Evolutionary conservation across 1,284 basidiomycete genomes (phyloP), one percentile per base, ranked within the genome.

Genomic region (Sanghuangporus sanghuang): DNA sequence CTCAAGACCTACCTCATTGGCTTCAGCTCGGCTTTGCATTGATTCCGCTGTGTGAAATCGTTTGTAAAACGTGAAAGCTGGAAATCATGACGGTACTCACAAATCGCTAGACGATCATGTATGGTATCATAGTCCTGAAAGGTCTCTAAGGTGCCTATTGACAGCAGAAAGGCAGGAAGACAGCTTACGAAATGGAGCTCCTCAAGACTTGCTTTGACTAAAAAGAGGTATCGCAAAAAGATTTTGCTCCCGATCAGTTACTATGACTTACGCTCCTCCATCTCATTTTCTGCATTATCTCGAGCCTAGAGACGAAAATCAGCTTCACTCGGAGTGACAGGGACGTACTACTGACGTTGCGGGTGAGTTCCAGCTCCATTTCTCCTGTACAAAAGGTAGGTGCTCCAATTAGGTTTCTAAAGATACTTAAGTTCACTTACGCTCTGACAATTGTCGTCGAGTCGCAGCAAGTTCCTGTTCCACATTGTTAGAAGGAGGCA

Each of bases 391-490:
- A 36, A n/a, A 54, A 12, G 27, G 27, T 32, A 32, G 39, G 14
- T 8, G 18, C 16, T n/a, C 14, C 32, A 54, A 16, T 8, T 8
- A 36, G 2, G 1, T 54, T 52, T 23, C 21, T 16, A 23, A 27
- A 7, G 7, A 9, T 14, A 6, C 6, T 36, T 36, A 16, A 12
- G 18, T 36, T 7, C 11, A 42, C 36, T 40, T 32, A 62, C 61
- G 18, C 4, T 7, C 57, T 16, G 42, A 36, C n/a, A 62, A 5
- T 12, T 39, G 44, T n/a, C 16, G 21, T 42, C 56, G 54, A 7
- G 54, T 54, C 23, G 27, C 44, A 32, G 61, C 53, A 7, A 62
- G 32, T 21, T 54, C 54, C 61, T 62, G 27, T n/a, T 18, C 18
- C 23, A 21, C 18, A 11, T 32, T 12, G n/a, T 53, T 11, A 38